Evolutionary conservation across 805 yeast genomes (phyloP).

Genomic region (Yarrowia porcina): DNA sequence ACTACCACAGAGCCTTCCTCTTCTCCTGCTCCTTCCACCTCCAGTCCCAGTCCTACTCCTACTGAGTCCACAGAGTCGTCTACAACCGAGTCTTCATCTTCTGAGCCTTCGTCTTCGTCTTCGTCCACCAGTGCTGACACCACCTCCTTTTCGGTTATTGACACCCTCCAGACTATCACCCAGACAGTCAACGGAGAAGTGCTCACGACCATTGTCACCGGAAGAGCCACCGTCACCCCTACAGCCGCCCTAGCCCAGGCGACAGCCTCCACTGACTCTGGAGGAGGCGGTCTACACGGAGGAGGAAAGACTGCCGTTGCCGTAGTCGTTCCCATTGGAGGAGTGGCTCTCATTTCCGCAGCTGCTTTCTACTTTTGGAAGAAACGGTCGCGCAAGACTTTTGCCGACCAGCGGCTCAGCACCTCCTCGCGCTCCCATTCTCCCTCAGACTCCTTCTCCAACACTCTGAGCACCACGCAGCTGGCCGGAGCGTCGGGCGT

Average conservation of each 20-base stretch:
- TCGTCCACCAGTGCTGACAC: neutral
- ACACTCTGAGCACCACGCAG: conserved; percentile 1
- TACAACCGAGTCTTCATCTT: neutral
- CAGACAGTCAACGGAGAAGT: conserved; percentile 12
- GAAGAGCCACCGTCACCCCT: conserved; percentile 17
- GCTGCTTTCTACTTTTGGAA: conserved; percentile 20
- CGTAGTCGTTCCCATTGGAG: conserved; percentile 20
- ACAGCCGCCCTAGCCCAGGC: conserved; percentile 1
- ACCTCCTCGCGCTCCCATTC: neutral
- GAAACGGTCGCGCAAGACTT: conserved; percentile 5
- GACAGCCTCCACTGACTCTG: neutral
- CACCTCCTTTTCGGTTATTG: neutral
- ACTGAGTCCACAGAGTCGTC: neutral
- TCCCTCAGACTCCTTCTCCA: conserved; percentile 7
- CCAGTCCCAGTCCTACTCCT: neutral
- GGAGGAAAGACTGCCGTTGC: conserved; percentile 17
- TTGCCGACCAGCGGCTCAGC: conserved; percentile 22
- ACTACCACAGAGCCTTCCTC: neutral
- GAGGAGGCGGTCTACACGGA: conserved; percentile 13
- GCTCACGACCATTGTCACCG: conserved; percentile 1
- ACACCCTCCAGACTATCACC: conserved; percentile 9
- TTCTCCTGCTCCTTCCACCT: neutral
- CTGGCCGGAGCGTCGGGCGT: neutral
- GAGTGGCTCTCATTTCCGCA: conserved; percentile 8
- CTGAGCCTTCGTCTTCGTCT: neutral